Evolutionary conservation across 2,329 filamentous ascomycete genomes (phyloP), one percentile per base, ranked within the genome.

Genomic region (Neophaeococcomyces aloes): DNA sequence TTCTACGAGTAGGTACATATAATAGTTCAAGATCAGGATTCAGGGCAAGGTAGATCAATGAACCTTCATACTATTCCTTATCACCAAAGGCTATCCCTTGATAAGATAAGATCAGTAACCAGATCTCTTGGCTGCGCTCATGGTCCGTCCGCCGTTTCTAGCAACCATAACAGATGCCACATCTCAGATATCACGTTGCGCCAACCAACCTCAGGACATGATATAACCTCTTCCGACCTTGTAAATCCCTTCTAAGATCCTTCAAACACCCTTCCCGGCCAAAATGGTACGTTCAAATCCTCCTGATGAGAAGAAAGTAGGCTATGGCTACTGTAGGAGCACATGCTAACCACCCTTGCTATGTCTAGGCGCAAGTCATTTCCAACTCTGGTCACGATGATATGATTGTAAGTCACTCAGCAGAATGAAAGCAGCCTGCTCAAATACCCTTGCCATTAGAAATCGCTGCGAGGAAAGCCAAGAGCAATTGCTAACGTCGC

Each of bases 351-450:
- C 35, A 27, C 37, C n/a, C 37, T 29, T 39, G 37, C 37, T 39
- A n/a, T 14, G 14, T 27, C 39, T 61, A 82, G 79, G 75, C 82
- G 47, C 83, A 88, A 71, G 79, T 86, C 58, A 87, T 88, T 66
- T 77, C 82, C 53, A 87, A 86, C 66, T 83, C 82, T 50, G 83
- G 83, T 61, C 91, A 98, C 72, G 89, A 96, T 82, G 89, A 95
- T 65, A 96, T 96, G 89, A 95, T 98, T 76, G 89, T 96, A 87
- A 60, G 85, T 78, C 55, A 47, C 47, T 40, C 37, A 29, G 7
- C 37, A 29, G 7, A 10, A 25, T 29, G 33, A 19, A 23, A 18
- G 5, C n/a, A 35, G 32, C 13, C 17, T 18, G 31, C 17, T 5
- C 18, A 21, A 32, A 35, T 25, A 11, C 27, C 21, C 19, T 11